Percentiles rank a stretch among this genome's conserved stretches.
These are phyloP conservation scores for Cicer judaicum DNA, from an alignment of 306 rosid species.

Conservation along the genomic window DNA sequence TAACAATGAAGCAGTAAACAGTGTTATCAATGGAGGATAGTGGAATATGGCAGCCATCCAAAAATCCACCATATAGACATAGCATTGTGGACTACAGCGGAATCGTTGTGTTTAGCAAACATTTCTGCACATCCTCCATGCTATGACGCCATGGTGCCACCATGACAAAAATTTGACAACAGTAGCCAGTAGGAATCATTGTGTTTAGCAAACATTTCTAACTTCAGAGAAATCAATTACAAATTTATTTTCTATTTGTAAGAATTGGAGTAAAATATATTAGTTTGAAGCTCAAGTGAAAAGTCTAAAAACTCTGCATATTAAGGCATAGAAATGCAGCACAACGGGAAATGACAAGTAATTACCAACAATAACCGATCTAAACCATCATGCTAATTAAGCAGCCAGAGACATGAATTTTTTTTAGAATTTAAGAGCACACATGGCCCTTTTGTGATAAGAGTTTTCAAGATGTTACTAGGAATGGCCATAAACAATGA, in stretches of 20 bases:
- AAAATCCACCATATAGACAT: too few species aligned
- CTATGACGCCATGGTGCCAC: too few species aligned
- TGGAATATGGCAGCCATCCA: too few species aligned
- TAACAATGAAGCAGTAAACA: conserved; percentile 8
- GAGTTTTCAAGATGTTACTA: conserved; percentile 21
- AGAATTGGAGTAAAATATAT: neutral
- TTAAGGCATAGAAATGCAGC: conserved; percentile 25
- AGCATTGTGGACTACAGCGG: too few species aligned
- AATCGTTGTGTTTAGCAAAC: too few species aligned
- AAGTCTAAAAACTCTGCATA: neutral
- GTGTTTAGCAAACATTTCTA: neutral
- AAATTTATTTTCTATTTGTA: neutral
- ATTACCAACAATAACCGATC: neutral
- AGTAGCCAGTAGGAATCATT: neutral
- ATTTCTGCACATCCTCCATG: too few species aligned
- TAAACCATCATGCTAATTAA: neutral
- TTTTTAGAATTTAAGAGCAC: conserved; percentile 4
- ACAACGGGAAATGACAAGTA: neutral
- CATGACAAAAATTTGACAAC: too few species aligned
- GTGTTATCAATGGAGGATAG: too few species aligned
- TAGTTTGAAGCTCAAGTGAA: conserved; percentile 2
- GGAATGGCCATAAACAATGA: conserved; percentile 2
- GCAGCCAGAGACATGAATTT: conserved; percentile 4
- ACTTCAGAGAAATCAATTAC: conserved; percentile 8
- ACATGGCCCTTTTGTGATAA: neutral